Evolutionary conservation across 2,329 filamentous ascomycete species (phyloP).

Genomic region (Chaetothyriales sp.): DNA sequence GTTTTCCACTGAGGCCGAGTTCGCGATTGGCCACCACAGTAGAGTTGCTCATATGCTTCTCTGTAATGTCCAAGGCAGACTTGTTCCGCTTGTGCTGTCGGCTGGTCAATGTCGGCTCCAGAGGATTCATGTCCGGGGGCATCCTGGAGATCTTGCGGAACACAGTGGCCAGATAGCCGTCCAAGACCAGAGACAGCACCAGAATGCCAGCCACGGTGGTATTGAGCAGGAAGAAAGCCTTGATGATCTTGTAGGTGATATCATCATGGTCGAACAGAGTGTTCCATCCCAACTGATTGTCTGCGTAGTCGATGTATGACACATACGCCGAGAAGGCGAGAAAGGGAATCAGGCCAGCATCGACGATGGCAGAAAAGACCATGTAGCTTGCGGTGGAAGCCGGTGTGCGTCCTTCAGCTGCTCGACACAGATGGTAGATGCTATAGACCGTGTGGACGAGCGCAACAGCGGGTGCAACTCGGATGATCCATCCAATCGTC

Average conservation of each 20-base stretch:
- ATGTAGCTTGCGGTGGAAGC: conserved; percentile 79
- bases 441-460: conserved; percentile 59
- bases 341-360: conserved; percentile 50
- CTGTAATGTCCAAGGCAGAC: conserved; percentile 37
- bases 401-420: conserved; percentile 55
- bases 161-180: conserved; percentile 57
- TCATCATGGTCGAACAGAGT: conserved; percentile 48
- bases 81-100: conserved; percentile 59
- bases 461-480: conserved; percentile 59
- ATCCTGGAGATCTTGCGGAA: conserved; percentile 71
- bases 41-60: conserved; percentile 46
- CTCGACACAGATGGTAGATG: conserved; percentile 62
- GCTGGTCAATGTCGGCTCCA: conserved; percentile 65
- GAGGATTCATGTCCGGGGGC: conserved; percentile 88
- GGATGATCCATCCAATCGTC: conserved; percentile 57
- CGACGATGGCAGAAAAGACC: conserved; percentile 61
- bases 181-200: conserved; percentile 52
- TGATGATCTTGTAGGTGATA: conserved; percentile 44
- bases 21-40: conserved; percentile 28
- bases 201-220: conserved; percentile 53
- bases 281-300: conserved; percentile 41
- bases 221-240: conserved; percentile 53
- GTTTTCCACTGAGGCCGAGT: conserved; percentile 17
- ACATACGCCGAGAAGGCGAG: conserved; percentile 45
- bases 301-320: conserved; percentile 36